Conservation (phyloP, 306 rosid genomes). For the Herpetospermum pedunculosum region DNA sequence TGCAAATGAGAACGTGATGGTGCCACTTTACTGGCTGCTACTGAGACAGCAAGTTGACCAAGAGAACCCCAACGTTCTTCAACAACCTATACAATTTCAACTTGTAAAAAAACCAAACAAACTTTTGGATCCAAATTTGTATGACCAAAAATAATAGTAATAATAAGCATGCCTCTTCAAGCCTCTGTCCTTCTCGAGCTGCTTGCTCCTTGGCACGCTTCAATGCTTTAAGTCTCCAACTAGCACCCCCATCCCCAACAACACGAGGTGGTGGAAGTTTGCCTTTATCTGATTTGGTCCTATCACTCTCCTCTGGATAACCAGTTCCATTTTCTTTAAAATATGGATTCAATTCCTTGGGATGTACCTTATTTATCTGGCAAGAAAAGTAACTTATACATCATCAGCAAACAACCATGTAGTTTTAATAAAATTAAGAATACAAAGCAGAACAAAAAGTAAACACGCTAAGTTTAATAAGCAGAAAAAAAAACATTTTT, state of each 20-base stretch:
- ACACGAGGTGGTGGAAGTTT: conserved; percentile 49
- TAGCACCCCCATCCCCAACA: conserved; percentile 95
- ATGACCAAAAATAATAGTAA: neutral
- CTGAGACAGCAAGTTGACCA: conserved; percentile 60
- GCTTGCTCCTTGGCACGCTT: conserved; percentile 95
- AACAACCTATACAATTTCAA: conserved; percentile 46
- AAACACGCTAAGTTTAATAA: neutral
- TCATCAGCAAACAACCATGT: neutral
- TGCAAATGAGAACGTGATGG: conserved; percentile 79
- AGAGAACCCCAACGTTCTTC: conserved; percentile 86
- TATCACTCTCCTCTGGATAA: conserved; percentile 55
- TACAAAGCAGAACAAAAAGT: neutral
- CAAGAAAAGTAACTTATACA: neutral
- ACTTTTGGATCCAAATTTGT: neutral
- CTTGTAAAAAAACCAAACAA: neutral
- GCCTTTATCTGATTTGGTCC: conserved; percentile 24
- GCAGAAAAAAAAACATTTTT: neutral
- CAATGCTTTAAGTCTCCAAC: conserved; percentile 95
- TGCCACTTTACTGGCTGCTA: conserved; percentile 59
- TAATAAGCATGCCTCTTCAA: conserved; percentile 39
- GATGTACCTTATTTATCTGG: conserved; percentile 42
- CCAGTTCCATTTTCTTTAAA: conserved; percentile 69
- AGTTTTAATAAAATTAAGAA: neutral
- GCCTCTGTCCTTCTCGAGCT: conserved; percentile 55
- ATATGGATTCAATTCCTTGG: conserved; percentile 82